Percentiles rank a stretch among this genome's conserved stretches.
Conservation (phyloP, 169 alveolate species). For the Perkinsus chesapeaki region DNA sequence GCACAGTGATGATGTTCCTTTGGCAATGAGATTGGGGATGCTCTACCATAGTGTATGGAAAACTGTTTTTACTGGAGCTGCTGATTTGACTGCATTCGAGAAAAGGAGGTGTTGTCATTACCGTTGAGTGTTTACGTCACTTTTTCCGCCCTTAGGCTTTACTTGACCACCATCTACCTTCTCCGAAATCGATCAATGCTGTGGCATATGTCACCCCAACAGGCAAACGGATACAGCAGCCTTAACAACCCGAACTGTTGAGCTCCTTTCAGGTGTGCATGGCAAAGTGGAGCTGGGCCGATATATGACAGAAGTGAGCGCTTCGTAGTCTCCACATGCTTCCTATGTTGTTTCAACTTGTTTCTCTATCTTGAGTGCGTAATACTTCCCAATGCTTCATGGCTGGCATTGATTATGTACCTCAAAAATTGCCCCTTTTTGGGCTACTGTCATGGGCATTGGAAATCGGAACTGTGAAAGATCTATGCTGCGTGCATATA, state of each 20-base stretch:
- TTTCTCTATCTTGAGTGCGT: too few relatives aligned
- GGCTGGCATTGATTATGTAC: too few relatives aligned
- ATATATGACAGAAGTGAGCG: background rate
- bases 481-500: too few relatives aligned
- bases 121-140: background rate
- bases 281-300: background rate
- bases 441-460: too few relatives aligned
- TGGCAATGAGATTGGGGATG: background rate
- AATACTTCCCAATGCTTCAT: too few relatives aligned
- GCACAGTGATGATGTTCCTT: background rate
- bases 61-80: background rate
- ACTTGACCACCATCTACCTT: background rate
- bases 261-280: background rate
- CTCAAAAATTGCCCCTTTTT: too few relatives aligned
- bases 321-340: too few relatives aligned
- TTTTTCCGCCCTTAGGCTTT: background rate
- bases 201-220: background rate
- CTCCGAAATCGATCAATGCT: background rate
- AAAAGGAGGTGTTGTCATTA: background rate
- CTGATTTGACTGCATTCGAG: background rate
- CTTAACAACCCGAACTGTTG: background rate
- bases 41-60: background rate
- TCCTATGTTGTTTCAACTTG: too few relatives aligned
- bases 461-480: too few relatives aligned
- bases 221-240: background rate